phyloP scores from a whole-genome alignment of 2,329 filamentous ascomycete genomes.

The Immersiporthe knoxdaviesiana region DNA sequence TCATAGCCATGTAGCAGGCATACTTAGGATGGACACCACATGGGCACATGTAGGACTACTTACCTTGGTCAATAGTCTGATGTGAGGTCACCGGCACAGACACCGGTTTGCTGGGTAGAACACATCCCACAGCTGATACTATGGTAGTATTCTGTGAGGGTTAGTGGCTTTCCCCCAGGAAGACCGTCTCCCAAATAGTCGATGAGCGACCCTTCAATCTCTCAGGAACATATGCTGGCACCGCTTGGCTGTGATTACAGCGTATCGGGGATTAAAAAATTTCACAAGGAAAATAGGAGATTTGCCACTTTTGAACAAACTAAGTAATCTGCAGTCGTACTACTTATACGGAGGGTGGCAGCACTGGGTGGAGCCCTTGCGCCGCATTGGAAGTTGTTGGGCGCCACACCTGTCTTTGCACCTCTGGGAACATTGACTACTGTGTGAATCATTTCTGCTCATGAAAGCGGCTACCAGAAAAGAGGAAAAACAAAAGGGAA shows the following conservation, averaged over 20 bases:
- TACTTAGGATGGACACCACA: too few relatives aligned
- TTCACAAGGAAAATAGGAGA: neutral
- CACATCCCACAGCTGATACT: neutral
- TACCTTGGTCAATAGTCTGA: neutral
- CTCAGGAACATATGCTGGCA: neutral
- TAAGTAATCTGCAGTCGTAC: too few relatives aligned
- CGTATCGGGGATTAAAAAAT: neutral
- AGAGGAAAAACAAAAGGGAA: too few relatives aligned
- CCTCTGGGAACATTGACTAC: neutral
- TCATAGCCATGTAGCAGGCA: neutral
- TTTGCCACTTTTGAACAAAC: neutral
- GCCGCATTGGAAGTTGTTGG: neutral
- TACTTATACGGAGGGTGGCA: too few relatives aligned
- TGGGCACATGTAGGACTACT: neutral
- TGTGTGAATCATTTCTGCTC: neutral
- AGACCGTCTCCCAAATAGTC: neutral
- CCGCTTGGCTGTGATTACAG: neutral
- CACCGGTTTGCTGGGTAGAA: too few relatives aligned
- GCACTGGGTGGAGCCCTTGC: neutral
- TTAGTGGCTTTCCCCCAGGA: neutral
- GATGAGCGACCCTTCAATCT: neutral
- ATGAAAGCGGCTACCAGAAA: neutral
- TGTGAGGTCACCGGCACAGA: neutral
- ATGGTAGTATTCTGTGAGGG: neutral
- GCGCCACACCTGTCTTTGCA: neutral